Base-by-base conservation (phyloP, 2,329 filamentous ascomycete species). In the Lachnellula subtilissima region DNA sequence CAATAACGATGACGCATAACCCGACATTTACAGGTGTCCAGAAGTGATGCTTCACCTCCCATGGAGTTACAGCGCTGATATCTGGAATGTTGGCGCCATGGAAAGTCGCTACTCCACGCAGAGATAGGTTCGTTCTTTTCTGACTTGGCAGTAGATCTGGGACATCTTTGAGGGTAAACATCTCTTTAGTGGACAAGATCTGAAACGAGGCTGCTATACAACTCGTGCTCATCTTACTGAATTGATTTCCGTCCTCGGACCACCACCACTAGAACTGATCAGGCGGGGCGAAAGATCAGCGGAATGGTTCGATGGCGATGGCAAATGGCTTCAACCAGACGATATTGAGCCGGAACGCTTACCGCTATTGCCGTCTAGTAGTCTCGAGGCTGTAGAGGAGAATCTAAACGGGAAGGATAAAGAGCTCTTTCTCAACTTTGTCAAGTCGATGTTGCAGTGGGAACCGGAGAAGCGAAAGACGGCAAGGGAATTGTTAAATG, bases 1-100 rank as follows among this genome's bases (percentile, higher is more conserved):
- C 6, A 73, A 75, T 48, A 28, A 48, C 3, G 63, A 71, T 11
- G 69, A 73, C 37, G 60, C 73, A 1, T 74, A 76, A 52, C 75
- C 75, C 0, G 57, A 72, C 25, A 54, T 72, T 4, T 76, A 76
- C 59, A 60, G 74, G 47, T 66, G 69, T 28, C 72, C 71, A 0
- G 71, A 73, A 50, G 65, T 74, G 2, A 66, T 73, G 54, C 64
- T 73, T 3, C 59, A 63, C 12, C 69, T 72, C 65, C 55, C 59
- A 1, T 73, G 71, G 71, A 65, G 64, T n/a, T 57, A 61, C 17
- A 53, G 60, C 1, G 67, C 72, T n/a, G 72, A 74, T 59, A 61
- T 68, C 4, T 74, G 71, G 72, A 70, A 68, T 47, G 54, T 67
- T 1, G 71, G 67, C 22, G 60, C 70, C 6, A 35, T 72, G 59